phyloP scores from a whole-genome alignment of 2,329 filamentous ascomycete species.

The Fusarium chlamydosporum region DNA sequence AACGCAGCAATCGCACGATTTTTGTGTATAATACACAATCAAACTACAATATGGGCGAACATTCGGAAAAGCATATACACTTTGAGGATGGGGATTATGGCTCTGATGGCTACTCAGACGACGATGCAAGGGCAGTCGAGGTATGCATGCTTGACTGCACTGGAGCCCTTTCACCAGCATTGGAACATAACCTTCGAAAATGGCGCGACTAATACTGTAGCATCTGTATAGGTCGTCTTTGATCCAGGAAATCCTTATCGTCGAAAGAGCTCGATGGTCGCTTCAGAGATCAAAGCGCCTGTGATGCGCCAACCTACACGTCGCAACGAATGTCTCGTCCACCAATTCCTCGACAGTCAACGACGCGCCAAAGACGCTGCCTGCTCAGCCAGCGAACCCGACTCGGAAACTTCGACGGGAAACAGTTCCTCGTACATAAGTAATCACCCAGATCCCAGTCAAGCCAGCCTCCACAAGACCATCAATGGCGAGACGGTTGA shows the following conservation, averaged over 20 bases:
- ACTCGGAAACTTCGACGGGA: conserved; percentile 50
- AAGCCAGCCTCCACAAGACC: conserved; percentile 25
- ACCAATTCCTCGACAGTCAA: conserved; percentile 74
- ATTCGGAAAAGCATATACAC: conserved; percentile 43
- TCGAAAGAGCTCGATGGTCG: conserved; percentile 75
- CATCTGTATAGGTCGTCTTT: conserved; percentile 68
- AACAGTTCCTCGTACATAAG: conserved; percentile 42
- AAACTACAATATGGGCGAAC: conserved; percentile 39
- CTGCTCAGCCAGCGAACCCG: conserved; percentile 49
- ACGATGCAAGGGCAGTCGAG: conserved; percentile 64
- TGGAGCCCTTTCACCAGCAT: not conserved
- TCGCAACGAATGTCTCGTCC: conserved; percentile 73
- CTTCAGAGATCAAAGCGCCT: conserved; percentile 61
- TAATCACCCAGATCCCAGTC: conserved; percentile 29
- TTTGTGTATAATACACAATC: conserved; percentile 4
- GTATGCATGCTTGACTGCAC: conserved; percentile 53
- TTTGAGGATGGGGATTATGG: conserved; percentile 56
- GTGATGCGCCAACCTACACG: conserved; percentile 49
- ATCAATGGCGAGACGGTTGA: conserved; percentile 36
- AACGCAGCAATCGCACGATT: conserved; percentile 3
- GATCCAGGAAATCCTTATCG: conserved; percentile 72
- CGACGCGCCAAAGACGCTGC: conserved; percentile 54
- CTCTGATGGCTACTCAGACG: conserved; percentile 65
- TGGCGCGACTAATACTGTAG: conserved; percentile 16
- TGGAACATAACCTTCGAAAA: not conserved